A percentile compares a stretch with the other conserved stretches of the same genome.
phyloP scores from a whole-genome alignment of 148 eudicot genomes.

The Rhododendron ferrugineum region DNA sequence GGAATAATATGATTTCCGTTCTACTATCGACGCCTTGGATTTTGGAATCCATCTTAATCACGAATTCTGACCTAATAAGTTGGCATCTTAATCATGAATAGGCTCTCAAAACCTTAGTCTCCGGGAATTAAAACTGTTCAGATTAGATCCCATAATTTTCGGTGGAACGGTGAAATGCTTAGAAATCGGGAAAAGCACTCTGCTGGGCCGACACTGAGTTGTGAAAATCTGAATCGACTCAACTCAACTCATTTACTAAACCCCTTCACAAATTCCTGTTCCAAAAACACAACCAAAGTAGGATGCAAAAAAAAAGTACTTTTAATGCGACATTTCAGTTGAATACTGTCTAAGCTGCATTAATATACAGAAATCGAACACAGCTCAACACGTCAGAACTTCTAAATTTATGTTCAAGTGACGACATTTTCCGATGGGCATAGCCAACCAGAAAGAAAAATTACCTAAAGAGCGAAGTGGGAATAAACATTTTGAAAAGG shows the following conservation, averaged over 20 bases:
- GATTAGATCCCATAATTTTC: too few species aligned
- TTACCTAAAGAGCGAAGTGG: not conserved
- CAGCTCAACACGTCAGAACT: not conserved
- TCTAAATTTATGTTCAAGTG: not conserved
- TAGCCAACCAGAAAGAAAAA: not conserved
- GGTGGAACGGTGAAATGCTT: too few species aligned
- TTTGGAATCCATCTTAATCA: too few species aligned
- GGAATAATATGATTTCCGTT: too few species aligned
- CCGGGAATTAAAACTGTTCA: too few species aligned
- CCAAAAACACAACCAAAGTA: not conserved
- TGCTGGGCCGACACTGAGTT: too few species aligned
- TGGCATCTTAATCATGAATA: too few species aligned
- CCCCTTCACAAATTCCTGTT: not conserved
- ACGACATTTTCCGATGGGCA: not conserved
- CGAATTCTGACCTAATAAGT: too few species aligned
- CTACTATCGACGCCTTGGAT: too few species aligned
- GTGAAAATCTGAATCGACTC: too few species aligned
- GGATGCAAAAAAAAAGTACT: not conserved
- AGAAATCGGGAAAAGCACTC: too few species aligned
- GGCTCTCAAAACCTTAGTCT: too few species aligned
- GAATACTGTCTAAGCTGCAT: not conserved
- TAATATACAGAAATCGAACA: not conserved
- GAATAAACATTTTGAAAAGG: not conserved
- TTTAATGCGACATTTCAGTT: not conserved
- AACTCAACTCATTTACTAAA: not conserved